Conservation (phyloP, 306 rosid species). For the Citrullus colocynthis region DNA sequence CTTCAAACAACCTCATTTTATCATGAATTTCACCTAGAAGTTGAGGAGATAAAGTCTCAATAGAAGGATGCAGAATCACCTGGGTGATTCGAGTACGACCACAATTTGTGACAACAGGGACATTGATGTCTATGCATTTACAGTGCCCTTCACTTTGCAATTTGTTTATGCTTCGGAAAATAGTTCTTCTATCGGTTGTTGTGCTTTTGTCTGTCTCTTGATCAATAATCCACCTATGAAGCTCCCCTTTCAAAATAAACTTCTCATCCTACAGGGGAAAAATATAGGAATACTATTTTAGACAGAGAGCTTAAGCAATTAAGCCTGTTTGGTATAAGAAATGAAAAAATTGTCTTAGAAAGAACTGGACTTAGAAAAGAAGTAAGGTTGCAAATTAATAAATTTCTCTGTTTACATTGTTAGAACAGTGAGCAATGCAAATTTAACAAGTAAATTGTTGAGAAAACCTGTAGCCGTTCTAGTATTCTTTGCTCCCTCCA, state of each 20-base stretch:
- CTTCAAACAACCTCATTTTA: constrained; percentile 58
- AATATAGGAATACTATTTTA: neutral
- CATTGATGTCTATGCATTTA: constrained; percentile 46
- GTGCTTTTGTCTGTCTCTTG: constrained; percentile 57
- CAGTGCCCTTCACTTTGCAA: constrained; percentile 61
- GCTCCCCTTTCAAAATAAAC: constrained; percentile 58
- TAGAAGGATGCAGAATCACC: constrained; percentile 72
- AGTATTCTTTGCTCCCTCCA: constrained; percentile 72
- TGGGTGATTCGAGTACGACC: constrained; percentile 28
- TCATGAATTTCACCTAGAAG: constrained; percentile 66
- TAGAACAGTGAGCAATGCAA: neutral
- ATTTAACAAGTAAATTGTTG: constrained; percentile 5
- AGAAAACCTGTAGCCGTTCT: constrained; percentile 62
- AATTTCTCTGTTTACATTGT: neutral
- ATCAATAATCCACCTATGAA: constrained; percentile 60
- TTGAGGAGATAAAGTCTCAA: constrained; percentile 44
- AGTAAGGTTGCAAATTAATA: neutral
- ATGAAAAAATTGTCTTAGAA: neutral
- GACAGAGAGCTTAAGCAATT: neutral
- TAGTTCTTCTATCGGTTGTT: constrained; percentile 59
- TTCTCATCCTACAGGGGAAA: constrained; percentile 47
- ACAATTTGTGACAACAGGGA: constrained; percentile 59
- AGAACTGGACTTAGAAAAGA: neutral
- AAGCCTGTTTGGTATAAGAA: neutral
- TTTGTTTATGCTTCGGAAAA: constrained; percentile 50